These are phyloP conservation scores for Candida krabiensis DNA, from an alignment of 805 yeast genomes.

Conservation along the genomic window DNA sequence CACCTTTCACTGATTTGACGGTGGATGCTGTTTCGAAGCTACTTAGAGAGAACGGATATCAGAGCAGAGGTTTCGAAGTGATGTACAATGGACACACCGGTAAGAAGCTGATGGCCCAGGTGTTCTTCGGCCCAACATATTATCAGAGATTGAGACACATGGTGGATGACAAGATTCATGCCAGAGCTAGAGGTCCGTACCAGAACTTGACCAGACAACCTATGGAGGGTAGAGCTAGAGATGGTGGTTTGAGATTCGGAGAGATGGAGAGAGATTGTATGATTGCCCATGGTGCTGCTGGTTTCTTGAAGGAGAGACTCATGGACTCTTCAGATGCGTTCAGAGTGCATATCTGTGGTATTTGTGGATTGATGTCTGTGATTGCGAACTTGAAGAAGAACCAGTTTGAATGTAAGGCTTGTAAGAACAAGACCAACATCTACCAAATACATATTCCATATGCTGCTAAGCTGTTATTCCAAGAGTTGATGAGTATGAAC, in stretches of 20 bases:
- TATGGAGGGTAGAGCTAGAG: conserved; percentile 98
- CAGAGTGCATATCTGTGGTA: conserved; percentile 96
- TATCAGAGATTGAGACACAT: conserved; percentile 98
- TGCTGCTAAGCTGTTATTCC: conserved; percentile 97
- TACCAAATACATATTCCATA: conserved; percentile 97
- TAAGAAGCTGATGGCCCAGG: conserved; percentile 95
- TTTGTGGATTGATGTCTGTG: conserved; percentile 97
- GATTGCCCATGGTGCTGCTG: conserved; percentile 99
- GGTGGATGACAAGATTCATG: conserved; percentile 99
- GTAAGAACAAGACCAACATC: conserved; percentile 97
- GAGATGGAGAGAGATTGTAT: conserved; percentile 99
- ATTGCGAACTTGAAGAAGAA: conserved; percentile 96
- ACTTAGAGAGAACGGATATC: conserved; percentile 93
- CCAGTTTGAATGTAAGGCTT: conserved; percentile 97
- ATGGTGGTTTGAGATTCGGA: conserved; percentile 98
- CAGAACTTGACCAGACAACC: conserved; percentile 98
- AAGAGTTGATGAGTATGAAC: conserved; percentile 99
- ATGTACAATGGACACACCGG: conserved; percentile 99
- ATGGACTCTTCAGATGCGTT: conserved; percentile 99
- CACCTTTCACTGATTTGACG: conserved; percentile 97
- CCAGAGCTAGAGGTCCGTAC: conserved; percentile 98
- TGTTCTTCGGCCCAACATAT: conserved; percentile 99
- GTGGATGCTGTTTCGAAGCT: conserved; percentile 95
- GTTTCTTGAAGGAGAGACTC: conserved; percentile 93
- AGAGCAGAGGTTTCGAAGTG: conserved; percentile 97